phyloP scores from a whole-genome alignment of 768 basidiomycete genomes.

The Hericium erinaceus region DNA sequence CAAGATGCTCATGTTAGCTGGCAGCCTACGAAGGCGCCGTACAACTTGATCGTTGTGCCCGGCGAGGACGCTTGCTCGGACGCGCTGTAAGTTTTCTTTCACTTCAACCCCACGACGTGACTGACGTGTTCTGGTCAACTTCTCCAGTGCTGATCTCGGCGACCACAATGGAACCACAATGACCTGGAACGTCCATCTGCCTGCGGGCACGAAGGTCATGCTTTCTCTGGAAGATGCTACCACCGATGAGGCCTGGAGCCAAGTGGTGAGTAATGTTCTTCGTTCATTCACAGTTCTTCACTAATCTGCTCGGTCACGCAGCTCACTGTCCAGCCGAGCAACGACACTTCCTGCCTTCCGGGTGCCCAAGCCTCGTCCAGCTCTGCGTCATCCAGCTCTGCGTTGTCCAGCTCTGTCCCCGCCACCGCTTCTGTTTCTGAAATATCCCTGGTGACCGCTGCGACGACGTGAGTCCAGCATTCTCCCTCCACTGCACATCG shows the following conservation, averaged over 20 bases:
- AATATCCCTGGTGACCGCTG: not conserved
- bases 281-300: not conserved
- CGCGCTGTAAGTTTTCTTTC: constrained; percentile 38
- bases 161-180: constrained; percentile 37
- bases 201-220: constrained; percentile 38
- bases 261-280: constrained; percentile 30
- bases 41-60: constrained; percentile 48
- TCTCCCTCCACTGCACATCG: not conserved
- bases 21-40: constrained; percentile 37
- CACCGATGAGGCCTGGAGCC: constrained; percentile 61
- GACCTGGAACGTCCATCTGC: constrained; percentile 36
- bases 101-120: not conserved
- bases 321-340: constrained; percentile 28
- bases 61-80: constrained; percentile 48
- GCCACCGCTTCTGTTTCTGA: not conserved
- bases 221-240: constrained; percentile 44
- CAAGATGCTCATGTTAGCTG: constrained; percentile 40
- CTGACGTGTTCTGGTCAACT: not conserved
- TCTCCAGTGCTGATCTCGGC: constrained; percentile 44
- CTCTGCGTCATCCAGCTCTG: not conserved
- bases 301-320: constrained; percentile 8
- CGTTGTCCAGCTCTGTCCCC: not conserved
- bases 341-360: constrained; percentile 29
- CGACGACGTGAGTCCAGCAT: not conserved
- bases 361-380: not conserved